Evolutionary conservation across 345 rosid genomes (phyloP).

Genomic region (Eucalyptus microcorys): DNA sequence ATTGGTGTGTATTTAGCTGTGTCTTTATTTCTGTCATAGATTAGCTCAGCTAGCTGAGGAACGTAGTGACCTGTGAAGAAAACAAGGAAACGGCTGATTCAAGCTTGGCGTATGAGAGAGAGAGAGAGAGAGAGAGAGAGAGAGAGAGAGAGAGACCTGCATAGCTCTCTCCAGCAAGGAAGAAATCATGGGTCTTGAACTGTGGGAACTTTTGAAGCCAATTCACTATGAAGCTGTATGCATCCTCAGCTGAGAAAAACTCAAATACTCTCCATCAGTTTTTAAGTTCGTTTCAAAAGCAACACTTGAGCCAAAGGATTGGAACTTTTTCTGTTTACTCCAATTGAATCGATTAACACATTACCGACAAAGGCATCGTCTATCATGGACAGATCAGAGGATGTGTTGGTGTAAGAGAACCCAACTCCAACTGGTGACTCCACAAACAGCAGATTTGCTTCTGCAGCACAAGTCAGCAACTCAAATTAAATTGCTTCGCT

Average conservation of each 20-base stretch:
- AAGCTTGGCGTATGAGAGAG: not conserved
- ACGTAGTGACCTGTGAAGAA: constrained; percentile 38
- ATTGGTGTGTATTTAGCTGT: constrained; percentile 9
- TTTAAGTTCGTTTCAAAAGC: not conserved
- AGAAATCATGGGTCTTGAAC: constrained; percentile 16
- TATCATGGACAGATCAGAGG: constrained; percentile 30
- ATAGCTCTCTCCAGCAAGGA: constrained; percentile 25
- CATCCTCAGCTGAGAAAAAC: constrained; percentile 7
- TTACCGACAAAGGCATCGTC: constrained; percentile 52
- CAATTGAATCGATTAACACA: not conserved
- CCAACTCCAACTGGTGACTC: constrained; percentile 70
- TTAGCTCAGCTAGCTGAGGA: constrained; percentile 54
- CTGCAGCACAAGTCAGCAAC: constrained; percentile 6
- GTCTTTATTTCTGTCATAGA: constrained; percentile 35
- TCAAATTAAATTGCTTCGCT: not conserved
- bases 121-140: not conserved
- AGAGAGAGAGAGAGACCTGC: not conserved
- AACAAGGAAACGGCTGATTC: not conserved
- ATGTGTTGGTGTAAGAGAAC: constrained; percentile 56
- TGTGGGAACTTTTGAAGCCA: constrained; percentile 27
- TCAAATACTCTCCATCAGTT: not conserved
- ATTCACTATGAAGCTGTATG: constrained; percentile 12
- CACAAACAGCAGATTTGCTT: constrained; percentile 49
- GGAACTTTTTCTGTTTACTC: not conserved
- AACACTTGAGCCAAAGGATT: not conserved